Conservation (phyloP, 352 stramenopile genomes). For the Pythium coloratum region DNA sequence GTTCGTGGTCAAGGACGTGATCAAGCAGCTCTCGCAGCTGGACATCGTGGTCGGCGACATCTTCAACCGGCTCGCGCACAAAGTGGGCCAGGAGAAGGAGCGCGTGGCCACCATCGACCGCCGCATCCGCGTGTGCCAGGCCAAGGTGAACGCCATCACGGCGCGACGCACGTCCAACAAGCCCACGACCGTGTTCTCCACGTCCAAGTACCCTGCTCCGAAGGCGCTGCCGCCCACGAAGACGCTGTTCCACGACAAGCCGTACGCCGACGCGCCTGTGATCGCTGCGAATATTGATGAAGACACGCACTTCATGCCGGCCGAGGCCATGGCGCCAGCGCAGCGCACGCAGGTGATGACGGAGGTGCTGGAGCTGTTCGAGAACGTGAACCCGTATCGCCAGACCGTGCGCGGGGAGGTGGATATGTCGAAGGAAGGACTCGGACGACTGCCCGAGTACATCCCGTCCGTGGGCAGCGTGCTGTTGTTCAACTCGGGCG, state of each 20-base stretch:
- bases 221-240: conserved; percentile 65
- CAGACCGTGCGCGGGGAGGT: conserved; percentile 70
- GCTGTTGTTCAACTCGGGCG: conserved; percentile 85
- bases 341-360: conserved; percentile 79
- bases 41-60: conserved; percentile 84
- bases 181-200: conserved; percentile 88
- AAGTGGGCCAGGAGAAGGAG: conserved; percentile 79
- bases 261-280: conserved; percentile 73
- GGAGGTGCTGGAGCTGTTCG: conserved; percentile 81
- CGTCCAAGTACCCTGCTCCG: conserved; percentile 82
- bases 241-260: conserved; percentile 85
- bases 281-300: conserved; percentile 69
- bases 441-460: conserved; percentile 77
- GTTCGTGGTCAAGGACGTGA: conserved; percentile 84
- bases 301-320: conserved; percentile 81
- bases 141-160: conserved; percentile 84
- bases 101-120: conserved; percentile 73
- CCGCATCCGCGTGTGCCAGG: conserved; percentile 76
- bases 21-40: conserved; percentile 83
- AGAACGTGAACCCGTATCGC: conserved; percentile 81
- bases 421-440: conserved; percentile 82
- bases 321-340: conserved; percentile 66
- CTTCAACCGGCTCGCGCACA: conserved; percentile 78
- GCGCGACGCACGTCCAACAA: conserved; percentile 82
- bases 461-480: conserved; percentile 82